These are phyloP conservation scores for Penicillium bovifimosum DNA, from an alignment of 495 filamentous ascomycete genomes.

Conservation along the genomic window DNA sequence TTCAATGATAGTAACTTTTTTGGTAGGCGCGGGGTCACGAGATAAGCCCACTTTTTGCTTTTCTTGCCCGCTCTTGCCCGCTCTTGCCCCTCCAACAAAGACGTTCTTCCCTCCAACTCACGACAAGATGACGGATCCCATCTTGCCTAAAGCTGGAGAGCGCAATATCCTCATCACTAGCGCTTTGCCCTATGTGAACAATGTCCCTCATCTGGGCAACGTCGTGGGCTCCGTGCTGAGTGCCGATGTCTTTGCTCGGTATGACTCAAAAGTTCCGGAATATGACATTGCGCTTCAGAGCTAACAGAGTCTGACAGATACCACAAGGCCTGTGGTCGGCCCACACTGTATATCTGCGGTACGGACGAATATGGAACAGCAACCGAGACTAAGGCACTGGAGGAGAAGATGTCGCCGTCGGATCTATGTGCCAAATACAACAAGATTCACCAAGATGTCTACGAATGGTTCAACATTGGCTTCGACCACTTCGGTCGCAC, in stretches of 20 bases:
- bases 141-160: constrained; percentile 41
- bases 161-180: constrained; percentile 49
- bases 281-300: not conserved
- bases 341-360: constrained; percentile 51
- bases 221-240: constrained; percentile 84
- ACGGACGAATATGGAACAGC: constrained; percentile 80
- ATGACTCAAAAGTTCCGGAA: constrained; percentile 24
- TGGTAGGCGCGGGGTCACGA: constrained; percentile 29
- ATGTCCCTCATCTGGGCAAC: constrained; percentile 93
- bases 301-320: constrained; percentile 44
- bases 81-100: constrained; percentile 26
- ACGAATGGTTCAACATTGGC: constrained; percentile 80
- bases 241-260: constrained; percentile 71
- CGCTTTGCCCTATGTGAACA: constrained; percentile 85
- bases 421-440: constrained; percentile 83
- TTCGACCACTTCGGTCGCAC: constrained; percentile 87
- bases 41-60: constrained; percentile 26
- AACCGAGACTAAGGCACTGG: constrained; percentile 74
- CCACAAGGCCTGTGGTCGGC: constrained; percentile 61
- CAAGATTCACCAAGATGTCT: constrained; percentile 74
- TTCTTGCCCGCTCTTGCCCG: constrained; percentile 23
- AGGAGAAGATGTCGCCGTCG: constrained; percentile 62
- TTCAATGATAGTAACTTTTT: constrained; percentile 1
- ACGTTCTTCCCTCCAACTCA: constrained; percentile 16
- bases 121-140: constrained; percentile 30